phyloP scores from a whole-genome alignment of 139 green algal species.

The Chlamydomonas eustigma region DNA sequence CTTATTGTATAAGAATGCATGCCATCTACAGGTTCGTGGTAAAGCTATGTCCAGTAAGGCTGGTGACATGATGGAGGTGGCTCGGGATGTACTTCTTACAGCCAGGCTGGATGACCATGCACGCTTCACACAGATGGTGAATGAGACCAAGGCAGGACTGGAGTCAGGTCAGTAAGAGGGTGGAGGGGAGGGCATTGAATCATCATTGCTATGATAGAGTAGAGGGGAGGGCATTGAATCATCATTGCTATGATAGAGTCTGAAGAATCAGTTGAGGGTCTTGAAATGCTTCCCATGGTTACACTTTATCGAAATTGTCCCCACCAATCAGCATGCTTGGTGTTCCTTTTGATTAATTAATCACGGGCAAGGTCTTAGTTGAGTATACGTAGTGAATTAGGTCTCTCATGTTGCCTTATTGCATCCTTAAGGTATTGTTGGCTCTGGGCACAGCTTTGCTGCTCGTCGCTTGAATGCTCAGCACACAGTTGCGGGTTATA shows the following conservation, averaged over 20 bases:
- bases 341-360: too few relatives aligned
- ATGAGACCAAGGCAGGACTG: constrained; percentile 85
- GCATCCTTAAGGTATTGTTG: constrained; percentile 52
- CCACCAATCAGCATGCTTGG: too few relatives aligned
- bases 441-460: constrained; percentile 79
- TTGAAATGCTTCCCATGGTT: too few relatives aligned
- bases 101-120: constrained; percentile 79
- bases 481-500: constrained; percentile 76
- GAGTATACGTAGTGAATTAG: too few relatives aligned
- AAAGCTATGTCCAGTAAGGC: constrained; percentile 91
- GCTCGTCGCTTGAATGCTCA: constrained; percentile 80
- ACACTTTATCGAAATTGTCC: too few relatives aligned
- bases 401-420: not conserved
- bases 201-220: constrained; percentile 20
- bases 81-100: constrained; percentile 77
- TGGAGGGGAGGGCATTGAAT: not conserved
- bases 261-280: too few relatives aligned
- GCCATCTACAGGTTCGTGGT: constrained; percentile 55
- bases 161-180: constrained; percentile 53
- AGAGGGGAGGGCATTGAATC: not conserved
- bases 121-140: constrained; percentile 96
- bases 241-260: constrained; percentile 20
- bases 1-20: too few relatives aligned
- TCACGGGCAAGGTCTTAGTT: too few relatives aligned
- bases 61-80: constrained; percentile 82